These are phyloP conservation scores for Candolleomyces efflorescens DNA, from an alignment of 768 basidiomycete genomes.

Conservation along the genomic window DNA sequence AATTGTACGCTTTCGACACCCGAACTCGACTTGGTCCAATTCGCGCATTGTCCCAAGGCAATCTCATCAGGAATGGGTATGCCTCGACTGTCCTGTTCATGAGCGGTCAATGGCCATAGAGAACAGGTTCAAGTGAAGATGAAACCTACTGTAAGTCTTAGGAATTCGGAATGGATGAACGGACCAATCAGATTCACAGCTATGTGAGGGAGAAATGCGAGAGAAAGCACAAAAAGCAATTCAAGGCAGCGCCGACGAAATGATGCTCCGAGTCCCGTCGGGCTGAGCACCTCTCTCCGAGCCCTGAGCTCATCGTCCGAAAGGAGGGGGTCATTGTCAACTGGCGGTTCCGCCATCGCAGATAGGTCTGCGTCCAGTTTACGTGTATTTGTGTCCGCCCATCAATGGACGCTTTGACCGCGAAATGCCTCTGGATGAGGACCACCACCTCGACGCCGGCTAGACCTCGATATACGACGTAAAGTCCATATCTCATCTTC, in stretches of 20 bases:
- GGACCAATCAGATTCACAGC: not conserved
- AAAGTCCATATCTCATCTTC: too few species aligned
- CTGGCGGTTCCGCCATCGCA: too few species aligned
- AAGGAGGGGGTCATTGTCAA: too few species aligned
- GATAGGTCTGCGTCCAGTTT: too few species aligned
- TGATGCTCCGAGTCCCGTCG: too few species aligned
- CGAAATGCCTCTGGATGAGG: too few species aligned
- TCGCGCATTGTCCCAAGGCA: not conserved
- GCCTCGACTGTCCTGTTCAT: not conserved
- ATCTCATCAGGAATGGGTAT: not conserved
- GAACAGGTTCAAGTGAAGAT: not conserved
- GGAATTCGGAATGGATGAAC: not conserved
- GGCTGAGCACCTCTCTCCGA: too few species aligned
- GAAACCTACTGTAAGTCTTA: not conserved
- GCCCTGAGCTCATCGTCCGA: too few species aligned
- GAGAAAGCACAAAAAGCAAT: not conserved
- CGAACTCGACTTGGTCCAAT: not conserved
- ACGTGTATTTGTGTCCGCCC: too few species aligned
- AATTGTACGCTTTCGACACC: not conserved
- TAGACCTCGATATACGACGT: too few species aligned
- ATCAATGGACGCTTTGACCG: too few species aligned
- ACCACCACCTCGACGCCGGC: too few species aligned
- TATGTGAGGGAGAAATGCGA: not conserved
- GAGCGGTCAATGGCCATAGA: not conserved
- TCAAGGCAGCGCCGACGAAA: not conserved